Conservation (phyloP, 148 eudicot genomes). For the Vaccinium corymbosum region DNA sequence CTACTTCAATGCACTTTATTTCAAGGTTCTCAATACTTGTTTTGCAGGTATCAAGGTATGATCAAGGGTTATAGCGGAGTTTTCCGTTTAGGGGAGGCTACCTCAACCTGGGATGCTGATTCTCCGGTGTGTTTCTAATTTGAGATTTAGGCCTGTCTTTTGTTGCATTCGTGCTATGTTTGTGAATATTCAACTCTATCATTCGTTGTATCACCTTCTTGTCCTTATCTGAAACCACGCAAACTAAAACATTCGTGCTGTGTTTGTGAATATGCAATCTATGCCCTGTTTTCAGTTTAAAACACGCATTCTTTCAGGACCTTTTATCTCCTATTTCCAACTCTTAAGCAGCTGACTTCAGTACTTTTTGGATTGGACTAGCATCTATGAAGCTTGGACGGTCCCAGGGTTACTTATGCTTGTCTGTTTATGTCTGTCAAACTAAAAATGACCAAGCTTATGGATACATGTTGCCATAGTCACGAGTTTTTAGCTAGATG, state of each 20-base stretch:
- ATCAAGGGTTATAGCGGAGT: constrained; percentile 90
- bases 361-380: not conserved
- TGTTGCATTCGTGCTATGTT: not conserved
- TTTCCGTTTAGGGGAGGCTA: constrained; percentile 96
- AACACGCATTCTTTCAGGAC: not conserved
- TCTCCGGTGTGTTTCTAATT: constrained; percentile 62
- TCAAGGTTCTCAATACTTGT: not conserved
- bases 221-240: not conserved
- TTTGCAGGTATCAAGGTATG: constrained; percentile 94
- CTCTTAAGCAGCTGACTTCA: not conserved
- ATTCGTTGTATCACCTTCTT: not conserved
- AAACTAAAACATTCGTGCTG: not conserved
- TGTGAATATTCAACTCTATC: not conserved
- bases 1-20: constrained; percentile 2
- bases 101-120: constrained; percentile 99
- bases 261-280: no score
- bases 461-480: not conserved
- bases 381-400: not conserved
- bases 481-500: not conserved
- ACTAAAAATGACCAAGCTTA: not conserved
- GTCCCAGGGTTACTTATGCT: not conserved
- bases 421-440: not conserved
- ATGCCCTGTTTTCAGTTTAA: not conserved
- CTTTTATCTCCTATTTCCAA: not conserved
- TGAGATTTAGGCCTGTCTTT: not conserved